Evolutionary conservation across 805 yeast species (phyloP).

Genomic region (Gaillardinia entomophila): DNA sequence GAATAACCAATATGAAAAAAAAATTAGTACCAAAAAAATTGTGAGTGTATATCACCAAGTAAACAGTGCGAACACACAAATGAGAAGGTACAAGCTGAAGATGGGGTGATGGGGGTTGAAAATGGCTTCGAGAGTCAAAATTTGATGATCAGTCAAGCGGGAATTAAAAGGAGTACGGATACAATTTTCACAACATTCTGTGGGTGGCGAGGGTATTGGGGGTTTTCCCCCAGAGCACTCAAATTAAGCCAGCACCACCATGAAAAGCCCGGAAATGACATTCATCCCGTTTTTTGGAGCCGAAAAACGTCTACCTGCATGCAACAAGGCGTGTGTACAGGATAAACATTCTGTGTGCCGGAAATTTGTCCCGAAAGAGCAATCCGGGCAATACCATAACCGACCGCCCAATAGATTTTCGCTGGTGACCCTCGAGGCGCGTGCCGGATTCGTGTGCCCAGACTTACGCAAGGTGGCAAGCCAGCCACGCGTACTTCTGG

Average conservation of each 20-base stretch:
- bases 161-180: neutral
- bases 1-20: neutral
- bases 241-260: constrained; percentile 1
- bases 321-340: constrained; percentile 1
- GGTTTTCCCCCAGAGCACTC: neutral
- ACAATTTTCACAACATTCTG: neutral
- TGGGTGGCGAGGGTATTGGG: neutral
- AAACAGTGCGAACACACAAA: neutral
- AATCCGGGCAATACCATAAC: no score
- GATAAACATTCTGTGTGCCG: constrained; percentile 1
- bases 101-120: no score
- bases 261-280: constrained; percentile 12
- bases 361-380: no score
- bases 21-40: neutral
- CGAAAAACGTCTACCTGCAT: neutral
- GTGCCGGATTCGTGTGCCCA: no score
- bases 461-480: no score
- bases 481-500: no score
- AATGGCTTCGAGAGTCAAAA: neutral
- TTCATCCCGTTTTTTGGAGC: constrained; percentile 11
- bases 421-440: constrained; percentile 1
- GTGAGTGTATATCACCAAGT: no score
- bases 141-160: neutral
- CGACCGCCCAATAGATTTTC: neutral
- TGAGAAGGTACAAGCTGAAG: neutral